Base-by-base conservation (phyloP, 345 rosid species). In the Corchorus olitorius region DNA sequence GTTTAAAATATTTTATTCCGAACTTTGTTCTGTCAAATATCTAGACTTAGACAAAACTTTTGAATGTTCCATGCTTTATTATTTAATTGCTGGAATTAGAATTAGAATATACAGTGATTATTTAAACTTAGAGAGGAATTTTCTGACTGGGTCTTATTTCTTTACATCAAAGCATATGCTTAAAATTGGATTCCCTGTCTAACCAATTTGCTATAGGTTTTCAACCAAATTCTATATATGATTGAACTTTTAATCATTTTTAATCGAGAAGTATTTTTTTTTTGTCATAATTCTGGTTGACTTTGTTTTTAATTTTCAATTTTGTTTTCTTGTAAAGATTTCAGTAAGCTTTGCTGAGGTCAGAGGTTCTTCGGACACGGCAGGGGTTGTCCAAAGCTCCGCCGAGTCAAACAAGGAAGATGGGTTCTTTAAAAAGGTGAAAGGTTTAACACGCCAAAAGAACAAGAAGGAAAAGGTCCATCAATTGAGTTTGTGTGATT, bases 321-420 rank as follows among this genome's bases (percentile, higher is more conserved):
- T 74, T 9, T n/a, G 15, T 4, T 27, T 22, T 27, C 27, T 64
- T 15, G 4, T 58, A 14, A 77, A 87, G 90, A 66, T 85, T 53
- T 14, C 60, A 35, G 77, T 85, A 27, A 79, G 83, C 65, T 84
- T 84, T 33, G 76, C 82, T 8, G 85, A 81, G 80, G 80, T 79
- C 34, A 84, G 85, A 53, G 56, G 54, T 63, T 49, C 54, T 2
- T 4, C 46, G 5, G 85, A 80, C 22, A 33, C 70, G 17, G 5
- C 70, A n/a, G 74, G 45, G 60, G 16, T 39, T 0, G 72, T 65
- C 63, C 80, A 75, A 58, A 83, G 70, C 68, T 35, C 75, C 50
- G 52, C 67, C 33, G 70, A 61, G 63, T 66, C 76, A 2, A 76
- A 72, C 11, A 48, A 77, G 48, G 78, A 67, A 39, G 81, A 80